Evolutionary conservation across 345 rosid species (phyloP).

Genomic region (Eucalyptus regnans): DNA sequence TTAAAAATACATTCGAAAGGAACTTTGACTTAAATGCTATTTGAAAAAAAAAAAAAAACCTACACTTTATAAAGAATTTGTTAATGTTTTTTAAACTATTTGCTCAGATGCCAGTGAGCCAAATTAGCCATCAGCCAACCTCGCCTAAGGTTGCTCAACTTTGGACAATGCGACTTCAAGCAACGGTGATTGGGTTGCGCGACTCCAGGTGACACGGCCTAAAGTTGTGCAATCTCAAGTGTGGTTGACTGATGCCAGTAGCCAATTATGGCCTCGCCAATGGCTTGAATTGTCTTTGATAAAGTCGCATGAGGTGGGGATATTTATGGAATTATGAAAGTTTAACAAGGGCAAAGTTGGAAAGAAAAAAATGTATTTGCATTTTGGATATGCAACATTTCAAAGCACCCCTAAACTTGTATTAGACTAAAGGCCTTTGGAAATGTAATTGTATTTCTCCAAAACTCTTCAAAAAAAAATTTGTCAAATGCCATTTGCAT

Average conservation of each 20-base stretch:
- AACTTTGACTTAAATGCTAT: too few relatives aligned
- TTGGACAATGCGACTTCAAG: not conserved
- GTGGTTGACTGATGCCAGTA: rapidly evolving
- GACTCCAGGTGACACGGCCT: rapidly evolving
- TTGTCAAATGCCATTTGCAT: not conserved
- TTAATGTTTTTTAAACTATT: not conserved
- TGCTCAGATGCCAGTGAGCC: rapidly evolving
- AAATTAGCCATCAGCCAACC: not conserved
- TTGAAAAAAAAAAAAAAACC: too few relatives aligned
- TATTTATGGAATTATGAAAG: too few relatives aligned
- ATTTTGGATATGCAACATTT: too few relatives aligned
- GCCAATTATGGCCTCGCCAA: not conserved
- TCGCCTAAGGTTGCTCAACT: not conserved
- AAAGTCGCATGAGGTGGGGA: not conserved
- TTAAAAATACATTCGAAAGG: too few relatives aligned
- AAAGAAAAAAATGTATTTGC: not conserved
- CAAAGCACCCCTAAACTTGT: not conserved
- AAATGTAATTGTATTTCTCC: not conserved
- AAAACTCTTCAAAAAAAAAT: too few relatives aligned
- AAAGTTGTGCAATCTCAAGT: not conserved
- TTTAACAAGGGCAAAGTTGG: not conserved
- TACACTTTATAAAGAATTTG: too few relatives aligned
- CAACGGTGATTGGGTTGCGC: rapidly evolving
- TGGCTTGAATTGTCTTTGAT: rapidly evolving
- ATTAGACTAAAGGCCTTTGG: not conserved